These are phyloP conservation scores for Diaporthe ampelina DNA, from an alignment of 2,329 filamentous ascomycete species.

Conservation along the genomic window DNA sequence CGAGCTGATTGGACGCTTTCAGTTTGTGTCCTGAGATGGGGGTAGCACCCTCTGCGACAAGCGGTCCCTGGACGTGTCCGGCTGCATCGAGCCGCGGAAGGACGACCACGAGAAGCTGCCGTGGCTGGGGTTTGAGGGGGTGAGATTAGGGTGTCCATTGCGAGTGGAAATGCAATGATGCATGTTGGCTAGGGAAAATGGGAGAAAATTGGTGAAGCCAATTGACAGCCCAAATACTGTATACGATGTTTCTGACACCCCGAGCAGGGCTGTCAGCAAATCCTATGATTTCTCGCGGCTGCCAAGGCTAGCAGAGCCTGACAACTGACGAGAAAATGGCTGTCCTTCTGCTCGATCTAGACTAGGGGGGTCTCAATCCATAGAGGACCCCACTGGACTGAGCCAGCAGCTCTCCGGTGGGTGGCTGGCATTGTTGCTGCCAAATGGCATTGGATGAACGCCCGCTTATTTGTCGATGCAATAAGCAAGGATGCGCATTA, in stretches of 20 bases:
- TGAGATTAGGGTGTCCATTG: too few species aligned
- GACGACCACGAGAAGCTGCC: too few species aligned
- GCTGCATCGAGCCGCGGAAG: too few species aligned
- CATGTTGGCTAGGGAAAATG: too few species aligned
- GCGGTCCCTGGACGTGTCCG: neutral
- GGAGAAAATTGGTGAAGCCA: neutral
- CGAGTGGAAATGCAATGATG: too few species aligned
- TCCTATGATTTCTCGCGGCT: slow-evolving; percentile 10
- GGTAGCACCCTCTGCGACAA: neutral
- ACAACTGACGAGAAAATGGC: neutral
- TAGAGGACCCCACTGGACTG: slow-evolving; percentile 18
- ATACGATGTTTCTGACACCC: slow-evolving; percentile 3
- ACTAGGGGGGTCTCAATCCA: slow-evolving; percentile 31
- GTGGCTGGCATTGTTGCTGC: slow-evolving; percentile 30
- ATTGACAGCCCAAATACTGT: neutral
- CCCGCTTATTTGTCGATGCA: slow-evolving; percentile 16
- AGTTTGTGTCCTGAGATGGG: slow-evolving; percentile 14
- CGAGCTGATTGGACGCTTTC: slow-evolving; percentile 20
- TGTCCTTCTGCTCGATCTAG: neutral
- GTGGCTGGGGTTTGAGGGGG: too few species aligned
- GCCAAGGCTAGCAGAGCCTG: neutral
- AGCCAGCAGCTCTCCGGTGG: slow-evolving; percentile 1
- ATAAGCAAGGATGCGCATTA: slow-evolving; percentile 34
- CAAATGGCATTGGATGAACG: slow-evolving; percentile 34
- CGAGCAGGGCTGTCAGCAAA: neutral